phyloP scores from a whole-genome alignment of 805 yeast genomes.

The Metschnikowia reukaufii region DNA sequence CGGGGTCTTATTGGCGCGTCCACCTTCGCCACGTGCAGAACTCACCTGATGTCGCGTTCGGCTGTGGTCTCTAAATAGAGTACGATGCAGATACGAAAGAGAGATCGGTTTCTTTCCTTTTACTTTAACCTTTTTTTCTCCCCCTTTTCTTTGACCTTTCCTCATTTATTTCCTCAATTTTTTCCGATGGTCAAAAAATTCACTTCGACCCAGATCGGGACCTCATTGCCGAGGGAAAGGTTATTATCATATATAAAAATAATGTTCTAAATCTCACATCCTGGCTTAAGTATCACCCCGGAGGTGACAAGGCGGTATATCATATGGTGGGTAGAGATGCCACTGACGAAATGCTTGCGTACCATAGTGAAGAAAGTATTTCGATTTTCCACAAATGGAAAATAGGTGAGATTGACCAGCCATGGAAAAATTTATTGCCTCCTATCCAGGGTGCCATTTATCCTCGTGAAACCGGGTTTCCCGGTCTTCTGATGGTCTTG shows the following conservation, averaged over 20 bases:
- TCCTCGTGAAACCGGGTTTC: background rate
- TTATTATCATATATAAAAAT: slow-evolving; percentile 64
- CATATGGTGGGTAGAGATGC: slow-evolving; percentile 91
- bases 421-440: slow-evolving; percentile 77
- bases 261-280: slow-evolving; percentile 61
- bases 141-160: background rate
- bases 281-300: slow-evolving; percentile 81
- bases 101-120: background rate
- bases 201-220: slow-evolving; percentile 43
- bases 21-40: slow-evolving; percentile 1
- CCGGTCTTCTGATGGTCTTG: background rate
- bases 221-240: slow-evolving; percentile 64
- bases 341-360: slow-evolving; percentile 86
- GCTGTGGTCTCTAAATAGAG: background rate
- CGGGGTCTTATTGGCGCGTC: background rate
- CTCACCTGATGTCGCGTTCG: slow-evolving; percentile 11
- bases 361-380: slow-evolving; percentile 64
- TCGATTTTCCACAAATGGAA: slow-evolving; percentile 52
- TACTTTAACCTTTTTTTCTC: background rate
- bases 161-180: background rate
- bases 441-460: slow-evolving; percentile 81
- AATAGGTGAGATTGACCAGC: slow-evolving; percentile 61
- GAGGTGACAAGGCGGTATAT: slow-evolving; percentile 80
- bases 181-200: slow-evolving; percentile 23
- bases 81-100: slow-evolving; percentile 1